Conservation (phyloP, 2,329 filamentous ascomycete species). For the Cucurbitaria berberidis region DNA sequence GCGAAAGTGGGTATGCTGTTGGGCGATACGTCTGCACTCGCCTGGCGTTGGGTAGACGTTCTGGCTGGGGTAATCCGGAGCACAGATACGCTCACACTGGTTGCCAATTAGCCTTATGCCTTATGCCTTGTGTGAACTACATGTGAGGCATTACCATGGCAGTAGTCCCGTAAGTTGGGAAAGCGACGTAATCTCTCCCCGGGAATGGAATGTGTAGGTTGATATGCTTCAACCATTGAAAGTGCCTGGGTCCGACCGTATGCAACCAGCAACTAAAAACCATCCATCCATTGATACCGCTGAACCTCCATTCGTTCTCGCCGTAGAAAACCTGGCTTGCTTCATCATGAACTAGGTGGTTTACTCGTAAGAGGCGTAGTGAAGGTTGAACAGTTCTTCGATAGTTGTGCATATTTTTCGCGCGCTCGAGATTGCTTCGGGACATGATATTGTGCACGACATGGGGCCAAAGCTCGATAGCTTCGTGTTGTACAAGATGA, state of each 20-base stretch:
- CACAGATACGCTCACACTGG: not conserved
- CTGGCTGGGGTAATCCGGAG: not conserved
- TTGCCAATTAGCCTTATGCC: not conserved
- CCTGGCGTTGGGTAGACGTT: too few species aligned
- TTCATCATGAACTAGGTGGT: slow-evolving; percentile 3
- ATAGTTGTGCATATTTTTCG: not conserved
- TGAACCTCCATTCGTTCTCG: slow-evolving; percentile 17
- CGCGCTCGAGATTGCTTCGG: not conserved
- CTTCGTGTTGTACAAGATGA: not conserved
- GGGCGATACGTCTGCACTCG: not conserved
- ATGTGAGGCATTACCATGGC: too few species aligned
- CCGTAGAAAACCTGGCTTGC: slow-evolving; percentile 15
- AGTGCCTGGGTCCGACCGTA: not conserved
- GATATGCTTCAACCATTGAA: not conserved
- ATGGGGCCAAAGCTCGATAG: slow-evolving; percentile 17
- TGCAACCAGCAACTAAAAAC: slow-evolving; percentile 1
- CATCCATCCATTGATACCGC: slow-evolving; percentile 16
- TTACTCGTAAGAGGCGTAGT: slow-evolving; percentile 6
- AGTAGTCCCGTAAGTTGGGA: not conserved
- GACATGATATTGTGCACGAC: slow-evolving; percentile 5
- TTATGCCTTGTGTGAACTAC: too few species aligned
- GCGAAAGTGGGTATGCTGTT: not conserved
- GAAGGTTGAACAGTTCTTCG: not conserved
- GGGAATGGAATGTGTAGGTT: slow-evolving; percentile 1
- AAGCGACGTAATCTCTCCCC: not conserved